Evolutionary conservation across 768 basidiomycete genomes (phyloP).

Genomic region (Leccinum boreale): DNA sequence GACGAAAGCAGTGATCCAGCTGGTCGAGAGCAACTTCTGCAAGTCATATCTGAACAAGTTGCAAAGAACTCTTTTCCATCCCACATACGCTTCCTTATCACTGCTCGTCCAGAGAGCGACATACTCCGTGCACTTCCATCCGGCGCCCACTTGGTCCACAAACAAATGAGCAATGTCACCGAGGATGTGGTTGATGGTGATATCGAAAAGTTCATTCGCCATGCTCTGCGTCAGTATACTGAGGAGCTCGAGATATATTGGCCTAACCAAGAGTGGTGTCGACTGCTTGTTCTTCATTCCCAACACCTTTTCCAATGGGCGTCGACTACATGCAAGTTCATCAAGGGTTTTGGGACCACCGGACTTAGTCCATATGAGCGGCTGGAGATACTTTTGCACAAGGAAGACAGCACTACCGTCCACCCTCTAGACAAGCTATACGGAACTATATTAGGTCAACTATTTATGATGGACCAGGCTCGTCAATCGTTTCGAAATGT

Average conservation of each 20-base stretch:
- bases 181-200: not conserved
- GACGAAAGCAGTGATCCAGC: not conserved
- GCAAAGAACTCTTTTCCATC: not conserved
- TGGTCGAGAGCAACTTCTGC: no score
- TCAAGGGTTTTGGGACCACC: not conserved
- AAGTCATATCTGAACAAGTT: not conserved
- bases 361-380: not conserved
- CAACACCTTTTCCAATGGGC: not conserved
- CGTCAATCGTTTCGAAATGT: not conserved
- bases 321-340: not conserved
- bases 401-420: not conserved
- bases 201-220: not conserved
- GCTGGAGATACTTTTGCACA: not conserved
- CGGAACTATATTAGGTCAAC: not conserved
- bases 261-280: not conserved
- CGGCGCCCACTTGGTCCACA: not conserved
- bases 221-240: not conserved
- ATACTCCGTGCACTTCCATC: not conserved
- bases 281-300: not conserved
- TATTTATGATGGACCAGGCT: not conserved
- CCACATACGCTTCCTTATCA: not conserved
- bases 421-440: not conserved
- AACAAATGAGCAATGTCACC: not conserved
- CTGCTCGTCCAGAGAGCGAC: not conserved
- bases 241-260: not conserved